These are phyloP conservation scores for Trypethelium eluteriae DNA, from an alignment of 495 filamentous ascomycete species.

Conservation along the genomic window DNA sequence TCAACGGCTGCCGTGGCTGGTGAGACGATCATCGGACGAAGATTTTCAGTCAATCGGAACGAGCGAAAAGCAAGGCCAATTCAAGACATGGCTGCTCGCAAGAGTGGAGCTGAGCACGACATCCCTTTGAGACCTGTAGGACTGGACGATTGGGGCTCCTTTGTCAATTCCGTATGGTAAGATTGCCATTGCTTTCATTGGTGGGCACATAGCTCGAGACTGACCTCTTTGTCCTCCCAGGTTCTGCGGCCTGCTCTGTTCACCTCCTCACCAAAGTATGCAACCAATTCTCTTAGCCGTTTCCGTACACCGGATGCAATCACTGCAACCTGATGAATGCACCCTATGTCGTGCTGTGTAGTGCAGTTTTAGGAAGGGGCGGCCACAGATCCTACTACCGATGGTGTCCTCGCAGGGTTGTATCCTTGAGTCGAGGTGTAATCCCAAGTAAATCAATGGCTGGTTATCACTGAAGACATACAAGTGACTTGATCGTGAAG, in stretches of 20 bases:
- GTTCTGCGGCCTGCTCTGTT: background rate
- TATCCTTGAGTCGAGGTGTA: background rate
- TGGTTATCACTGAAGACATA: too few species aligned
- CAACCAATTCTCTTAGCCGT: background rate
- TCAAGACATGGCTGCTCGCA: too few species aligned
- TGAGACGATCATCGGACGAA: too few species aligned
- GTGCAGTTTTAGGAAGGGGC: background rate
- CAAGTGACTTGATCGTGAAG: too few species aligned
- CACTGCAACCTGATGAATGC: background rate
- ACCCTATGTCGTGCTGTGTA: background rate
- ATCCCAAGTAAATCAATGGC: background rate
- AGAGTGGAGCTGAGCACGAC: too few species aligned
- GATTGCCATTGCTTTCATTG: background rate
- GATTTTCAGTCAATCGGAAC: too few species aligned
- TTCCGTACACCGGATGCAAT: background rate
- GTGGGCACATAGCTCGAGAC: background rate
- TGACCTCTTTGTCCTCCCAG: background rate
- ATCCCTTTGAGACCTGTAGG: too few species aligned
- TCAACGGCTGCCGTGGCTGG: too few species aligned
- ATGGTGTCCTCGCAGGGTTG: background rate
- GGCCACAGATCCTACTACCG: background rate
- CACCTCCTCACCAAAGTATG: background rate
- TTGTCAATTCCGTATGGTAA: background rate
- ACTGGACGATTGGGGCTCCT: background rate
- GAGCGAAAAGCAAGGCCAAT: too few species aligned